Base-by-base conservation (phyloP, 2,329 filamentous ascomycete species). In the Penicillium sp. region DNA sequence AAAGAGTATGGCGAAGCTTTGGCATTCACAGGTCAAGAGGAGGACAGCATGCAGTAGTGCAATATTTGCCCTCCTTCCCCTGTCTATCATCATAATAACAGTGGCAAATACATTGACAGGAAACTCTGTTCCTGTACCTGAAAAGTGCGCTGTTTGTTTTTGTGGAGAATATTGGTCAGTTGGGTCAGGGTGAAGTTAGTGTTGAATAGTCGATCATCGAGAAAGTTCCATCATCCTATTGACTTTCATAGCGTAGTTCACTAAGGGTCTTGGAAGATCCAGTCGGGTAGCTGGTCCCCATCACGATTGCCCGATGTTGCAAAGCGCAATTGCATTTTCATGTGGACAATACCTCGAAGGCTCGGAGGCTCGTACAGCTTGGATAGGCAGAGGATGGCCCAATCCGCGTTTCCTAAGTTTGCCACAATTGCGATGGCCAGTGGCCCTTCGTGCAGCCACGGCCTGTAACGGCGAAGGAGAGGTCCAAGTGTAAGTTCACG, bases 201-300 rank as follows among this genome's bases (percentile, higher is more conserved):
- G 49, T 39, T 10, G 34, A 39, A 51, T 39, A 52, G 49, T 41
- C 22, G 34, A 8, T 15, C 35, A 22, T 60, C 55, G 58, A 61
- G 62, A 63, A 66, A 38, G 20, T 67, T 67, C 60, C 37, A 66
- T 63, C 56, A 59, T 54, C 20, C 31, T 15, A 41, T 52, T 52
- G 49, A 41, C 35, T 52, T 52, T 60, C 31, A 48, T 15, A 41
- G 35, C 50, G n/a, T 42, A 22, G 48, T 58, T 59, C 22, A 45
- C 45, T 43, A 38, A 50, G 20, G 55, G 37, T 20, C 41, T 2
- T 25, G 31, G 28, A 15, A 35, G 34, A 42, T 37, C 28, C 52
- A 43, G 25, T 34, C 39, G 7, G 38, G 41, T n/a, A 43, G 38
- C 12, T 20, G 39, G 22, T 12, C 31, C 35, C 31, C 35, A 51